Evolutionary conservation across 768 basidiomycete genomes (phyloP).

Genomic region (Boletus speciosus): DNA sequence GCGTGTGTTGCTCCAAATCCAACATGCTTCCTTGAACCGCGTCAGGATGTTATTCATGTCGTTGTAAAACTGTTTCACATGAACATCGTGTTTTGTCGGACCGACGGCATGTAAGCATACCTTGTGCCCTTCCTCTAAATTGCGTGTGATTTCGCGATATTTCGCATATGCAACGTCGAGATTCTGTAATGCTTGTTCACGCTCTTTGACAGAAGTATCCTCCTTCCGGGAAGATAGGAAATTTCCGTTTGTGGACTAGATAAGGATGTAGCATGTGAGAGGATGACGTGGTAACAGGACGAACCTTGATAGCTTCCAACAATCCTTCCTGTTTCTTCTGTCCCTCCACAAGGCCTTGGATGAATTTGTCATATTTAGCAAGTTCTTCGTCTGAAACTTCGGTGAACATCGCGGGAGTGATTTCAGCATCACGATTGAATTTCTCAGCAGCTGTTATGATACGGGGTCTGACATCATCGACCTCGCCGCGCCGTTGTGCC

Average conservation of each 20-base stretch:
- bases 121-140: slow-evolving; percentile 87
- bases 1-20: slow-evolving; percentile 67
- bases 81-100: neutral
- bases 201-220: slow-evolving; percentile 71
- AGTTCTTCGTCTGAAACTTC: slow-evolving; percentile 76
- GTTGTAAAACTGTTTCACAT: slow-evolving; percentile 75
- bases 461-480: slow-evolving; percentile 70
- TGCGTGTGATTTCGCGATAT: slow-evolving; percentile 78
- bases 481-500: slow-evolving; percentile 55
- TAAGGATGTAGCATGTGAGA: neutral
- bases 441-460: slow-evolving; percentile 65
- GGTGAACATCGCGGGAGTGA: slow-evolving; percentile 86
- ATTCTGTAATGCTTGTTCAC: slow-evolving; percentile 78
- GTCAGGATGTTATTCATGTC: slow-evolving; percentile 70
- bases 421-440: slow-evolving; percentile 63
- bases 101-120: slow-evolving; percentile 33
- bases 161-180: slow-evolving; percentile 85
- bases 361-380: slow-evolving; percentile 74
- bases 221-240: slow-evolving; percentile 78
- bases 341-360: slow-evolving; percentile 53
- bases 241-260: slow-evolving; percentile 59
- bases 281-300: slow-evolving; percentile 9
- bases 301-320: slow-evolving; percentile 66
- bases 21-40: slow-evolving; percentile 74
- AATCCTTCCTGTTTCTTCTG: slow-evolving; percentile 62